These are phyloP conservation scores for Monosporascus sp. DNA, from an alignment of 2,329 filamentous ascomycete species.

Conservation along the genomic window DNA sequence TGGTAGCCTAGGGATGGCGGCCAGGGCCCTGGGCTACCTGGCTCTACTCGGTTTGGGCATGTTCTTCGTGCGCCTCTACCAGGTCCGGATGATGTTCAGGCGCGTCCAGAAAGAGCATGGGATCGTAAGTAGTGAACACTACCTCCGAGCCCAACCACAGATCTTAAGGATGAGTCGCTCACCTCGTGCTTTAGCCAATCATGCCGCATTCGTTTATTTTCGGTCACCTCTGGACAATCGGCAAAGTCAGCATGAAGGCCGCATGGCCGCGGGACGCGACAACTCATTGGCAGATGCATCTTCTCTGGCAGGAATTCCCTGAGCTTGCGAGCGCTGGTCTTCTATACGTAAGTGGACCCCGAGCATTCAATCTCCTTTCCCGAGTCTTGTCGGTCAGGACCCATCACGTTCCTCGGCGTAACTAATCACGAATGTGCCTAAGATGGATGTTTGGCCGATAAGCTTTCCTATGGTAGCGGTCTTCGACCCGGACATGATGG, in stretches of 20 bases:
- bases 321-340: conserved; percentile 23
- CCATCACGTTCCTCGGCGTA: background rate
- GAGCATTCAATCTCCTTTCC: background rate
- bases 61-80: conserved; percentile 24
- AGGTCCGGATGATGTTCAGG: conserved; percentile 20
- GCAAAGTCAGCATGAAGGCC: conserved; percentile 19
- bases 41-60: conserved; percentile 9
- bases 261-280: conserved; percentile 23
- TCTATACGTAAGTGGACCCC: conserved; percentile 18
- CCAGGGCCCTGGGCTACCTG: conserved; percentile 11
- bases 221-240: conserved; percentile 25
- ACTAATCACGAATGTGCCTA: background rate
- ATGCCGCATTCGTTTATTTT: conserved; percentile 31
- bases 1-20: conserved; percentile 1
- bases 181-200: conserved; percentile 18
- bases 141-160: background rate
- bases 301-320: conserved; percentile 24
- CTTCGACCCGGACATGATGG: conserved; percentile 31
- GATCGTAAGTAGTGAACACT: conserved; percentile 17
- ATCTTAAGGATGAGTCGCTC: conserved; percentile 4
- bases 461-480: conserved; percentile 30
- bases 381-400: background rate
- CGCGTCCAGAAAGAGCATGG: conserved; percentile 19
- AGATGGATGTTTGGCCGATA: conserved; percentile 35
- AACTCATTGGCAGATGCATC: conserved; percentile 15